Evolutionary conservation across 768 basidiomycete genomes (phyloP).

Genomic region (Hygrocybe coccinea): DNA sequence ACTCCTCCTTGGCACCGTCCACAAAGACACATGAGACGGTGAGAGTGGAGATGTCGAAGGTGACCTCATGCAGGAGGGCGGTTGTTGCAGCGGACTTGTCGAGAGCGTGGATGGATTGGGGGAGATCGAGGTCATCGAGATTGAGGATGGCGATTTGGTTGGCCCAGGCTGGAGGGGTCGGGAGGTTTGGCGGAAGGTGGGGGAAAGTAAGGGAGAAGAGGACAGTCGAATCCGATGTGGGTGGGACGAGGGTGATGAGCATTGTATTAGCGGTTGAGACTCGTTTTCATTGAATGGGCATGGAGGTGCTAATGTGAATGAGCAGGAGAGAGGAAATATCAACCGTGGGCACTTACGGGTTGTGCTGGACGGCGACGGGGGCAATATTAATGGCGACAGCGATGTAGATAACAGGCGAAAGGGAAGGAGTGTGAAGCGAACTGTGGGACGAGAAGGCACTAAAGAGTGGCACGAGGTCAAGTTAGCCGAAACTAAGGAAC

Average conservation of each 20-base stretch:
- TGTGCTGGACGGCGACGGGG: too few species aligned
- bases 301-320: too few species aligned
- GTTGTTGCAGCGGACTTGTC: constrained; percentile 58
- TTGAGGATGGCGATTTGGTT: constrained; percentile 48
- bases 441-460: too few species aligned
- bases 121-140: constrained; percentile 44
- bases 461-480: too few species aligned
- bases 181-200: constrained; percentile 37
- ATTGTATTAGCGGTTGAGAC: constrained; percentile 27
- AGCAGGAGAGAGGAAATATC: too few species aligned
- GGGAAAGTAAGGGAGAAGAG: constrained; percentile 55
- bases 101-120: constrained; percentile 48
- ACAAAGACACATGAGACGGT: constrained; percentile 52
- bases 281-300: too few species aligned
- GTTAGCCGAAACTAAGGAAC: too few species aligned
- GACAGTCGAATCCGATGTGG: constrained; percentile 46
- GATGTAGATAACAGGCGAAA: too few species aligned
- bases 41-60: constrained; percentile 49
- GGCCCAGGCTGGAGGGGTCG: constrained; percentile 50
- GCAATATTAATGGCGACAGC: too few species aligned
- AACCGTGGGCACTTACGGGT: too few species aligned
- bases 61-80: constrained; percentile 52
- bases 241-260: constrained; percentile 52
- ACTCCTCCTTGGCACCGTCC: constrained; percentile 49
- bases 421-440: too few species aligned